phyloP scores from a whole-genome alignment of 805 yeast genomes.

The Lachancea kluyveri region DNA sequence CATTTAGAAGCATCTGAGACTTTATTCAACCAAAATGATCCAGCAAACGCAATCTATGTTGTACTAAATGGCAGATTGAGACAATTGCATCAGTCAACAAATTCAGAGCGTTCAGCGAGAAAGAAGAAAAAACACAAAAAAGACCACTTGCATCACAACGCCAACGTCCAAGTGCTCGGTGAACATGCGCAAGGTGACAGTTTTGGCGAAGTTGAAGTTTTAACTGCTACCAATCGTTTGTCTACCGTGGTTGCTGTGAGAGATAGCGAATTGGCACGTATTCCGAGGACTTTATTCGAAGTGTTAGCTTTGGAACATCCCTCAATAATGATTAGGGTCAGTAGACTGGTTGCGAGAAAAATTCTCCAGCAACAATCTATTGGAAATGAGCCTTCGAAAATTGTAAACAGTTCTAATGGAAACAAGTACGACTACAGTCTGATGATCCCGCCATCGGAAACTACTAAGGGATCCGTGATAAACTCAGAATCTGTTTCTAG shows the following conservation, averaged over 20 bases:
- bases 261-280: conserved; percentile 89
- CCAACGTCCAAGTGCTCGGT: conserved; percentile 38
- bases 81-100: conserved; percentile 36
- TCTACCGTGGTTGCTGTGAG: conserved; percentile 77
- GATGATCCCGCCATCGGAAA: conserved; percentile 29
- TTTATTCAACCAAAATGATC: conserved; percentile 73
- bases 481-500: conserved; percentile 12
- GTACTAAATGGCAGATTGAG: conserved; percentile 85
- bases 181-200: conserved; percentile 95
- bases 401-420: conserved; percentile 13
- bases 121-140: conserved; percentile 7
- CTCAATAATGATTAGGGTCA: conserved; percentile 81
- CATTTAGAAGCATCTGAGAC: conserved; percentile 83
- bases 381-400: conserved; percentile 9
- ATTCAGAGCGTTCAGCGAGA: conserved; percentile 11
- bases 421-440: conserved; percentile 24
- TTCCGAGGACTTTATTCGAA: conserved; percentile 86
- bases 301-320: conserved; percentile 80
- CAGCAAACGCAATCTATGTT: conserved; percentile 85
- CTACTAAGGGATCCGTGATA: conserved; percentile 11
- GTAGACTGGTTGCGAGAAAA: conserved; percentile 75
- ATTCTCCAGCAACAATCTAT: conserved; percentile 16
- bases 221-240: conserved; percentile 69
- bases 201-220: conserved; percentile 90
- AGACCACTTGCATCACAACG: conserved; percentile 8